phyloP scores from a whole-genome alignment of 768 basidiomycete genomes.

The Dioszegia aurantiaca region DNA sequence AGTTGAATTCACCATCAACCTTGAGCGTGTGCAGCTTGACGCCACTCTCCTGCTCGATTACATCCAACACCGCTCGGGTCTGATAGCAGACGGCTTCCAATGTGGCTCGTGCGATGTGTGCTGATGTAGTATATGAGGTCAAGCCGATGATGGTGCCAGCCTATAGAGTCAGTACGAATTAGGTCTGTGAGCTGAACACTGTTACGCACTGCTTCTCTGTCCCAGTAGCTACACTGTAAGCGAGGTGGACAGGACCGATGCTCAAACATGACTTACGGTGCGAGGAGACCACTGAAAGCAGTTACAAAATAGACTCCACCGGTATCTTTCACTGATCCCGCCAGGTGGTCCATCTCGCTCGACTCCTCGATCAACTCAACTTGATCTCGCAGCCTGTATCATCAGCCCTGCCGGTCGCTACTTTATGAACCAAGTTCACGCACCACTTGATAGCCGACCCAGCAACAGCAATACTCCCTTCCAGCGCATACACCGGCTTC shows the following conservation, averaged over 20 bases:
- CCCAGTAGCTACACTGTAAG: slow-evolving; percentile 61
- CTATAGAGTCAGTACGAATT: slow-evolving; percentile 12
- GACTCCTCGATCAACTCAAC: slow-evolving; percentile 78
- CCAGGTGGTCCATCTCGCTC: slow-evolving; percentile 78
- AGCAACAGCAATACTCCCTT: slow-evolving; percentile 92
- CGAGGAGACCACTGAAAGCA: slow-evolving; percentile 90
- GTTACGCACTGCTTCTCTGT: slow-evolving; percentile 69
- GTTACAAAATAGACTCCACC: slow-evolving; percentile 96
- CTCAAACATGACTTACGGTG: slow-evolving; percentile 57
- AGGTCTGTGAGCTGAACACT: not conserved
- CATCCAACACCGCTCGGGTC: slow-evolving; percentile 89
- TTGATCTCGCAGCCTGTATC: slow-evolving; percentile 75
- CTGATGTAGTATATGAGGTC: slow-evolving; percentile 57
- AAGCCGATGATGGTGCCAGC: slow-evolving; percentile 48
- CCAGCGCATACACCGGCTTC: slow-evolving; percentile 85
- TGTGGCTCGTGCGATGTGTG: slow-evolving; percentile 90
- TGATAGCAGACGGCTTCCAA: slow-evolving; percentile 96
- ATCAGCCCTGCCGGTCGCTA: not conserved
- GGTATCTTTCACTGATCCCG: slow-evolving; percentile 68
- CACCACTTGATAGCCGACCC: slow-evolving; percentile 92
- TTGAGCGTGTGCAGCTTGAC: slow-evolving; percentile 76
- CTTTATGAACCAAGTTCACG: slow-evolving; percentile 16
- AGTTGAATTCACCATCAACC: slow-evolving; percentile 67
- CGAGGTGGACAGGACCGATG: slow-evolving; percentile 54
- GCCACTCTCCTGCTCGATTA: slow-evolving; percentile 85